Evolutionary conservation across 2,329 filamentous ascomycete genomes (phyloP).

Genomic region (Esteya vermicola): DNA sequence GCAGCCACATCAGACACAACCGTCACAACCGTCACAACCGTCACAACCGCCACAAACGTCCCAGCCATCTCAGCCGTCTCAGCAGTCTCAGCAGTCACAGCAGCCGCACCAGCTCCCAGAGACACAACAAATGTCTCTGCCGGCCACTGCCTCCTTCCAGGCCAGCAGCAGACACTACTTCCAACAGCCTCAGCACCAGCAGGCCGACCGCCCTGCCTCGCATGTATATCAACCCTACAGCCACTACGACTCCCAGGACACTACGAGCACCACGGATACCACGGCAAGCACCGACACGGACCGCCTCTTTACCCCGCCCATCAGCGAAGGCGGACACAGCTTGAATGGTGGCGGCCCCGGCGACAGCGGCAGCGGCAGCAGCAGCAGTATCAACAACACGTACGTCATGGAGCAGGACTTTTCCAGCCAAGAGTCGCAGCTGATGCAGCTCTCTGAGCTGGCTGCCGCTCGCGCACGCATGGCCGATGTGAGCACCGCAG

Average conservation of each 20-base stretch:
- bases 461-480: slow-evolving; percentile 39
- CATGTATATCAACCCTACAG: not conserved
- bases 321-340: slow-evolving; percentile 26
- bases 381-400: slow-evolving; percentile 3
- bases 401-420: slow-evolving; percentile 14
- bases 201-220: not conserved
- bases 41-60: no score
- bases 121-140: not conserved
- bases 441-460: slow-evolving; percentile 43
- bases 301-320: slow-evolving; percentile 27
- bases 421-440: slow-evolving; percentile 40
- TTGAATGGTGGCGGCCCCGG: slow-evolving; percentile 14
- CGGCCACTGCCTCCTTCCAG: slow-evolving; percentile 4
- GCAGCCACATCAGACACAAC: not conserved
- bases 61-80: no score
- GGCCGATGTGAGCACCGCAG: slow-evolving; percentile 18
- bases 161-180: slow-evolving; percentile 8
- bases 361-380: slow-evolving; percentile 22
- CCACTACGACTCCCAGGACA: slow-evolving; percentile 18
- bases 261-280: slow-evolving; percentile 18
- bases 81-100: not conserved
- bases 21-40: no score
- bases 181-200: slow-evolving; percentile 2
- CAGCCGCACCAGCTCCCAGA: slow-evolving; percentile 1
- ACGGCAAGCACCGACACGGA: slow-evolving; percentile 23